Evolutionary conservation across 2,329 filamentous ascomycete species (phyloP).

Genomic region (Fusarium xylarioides): DNA sequence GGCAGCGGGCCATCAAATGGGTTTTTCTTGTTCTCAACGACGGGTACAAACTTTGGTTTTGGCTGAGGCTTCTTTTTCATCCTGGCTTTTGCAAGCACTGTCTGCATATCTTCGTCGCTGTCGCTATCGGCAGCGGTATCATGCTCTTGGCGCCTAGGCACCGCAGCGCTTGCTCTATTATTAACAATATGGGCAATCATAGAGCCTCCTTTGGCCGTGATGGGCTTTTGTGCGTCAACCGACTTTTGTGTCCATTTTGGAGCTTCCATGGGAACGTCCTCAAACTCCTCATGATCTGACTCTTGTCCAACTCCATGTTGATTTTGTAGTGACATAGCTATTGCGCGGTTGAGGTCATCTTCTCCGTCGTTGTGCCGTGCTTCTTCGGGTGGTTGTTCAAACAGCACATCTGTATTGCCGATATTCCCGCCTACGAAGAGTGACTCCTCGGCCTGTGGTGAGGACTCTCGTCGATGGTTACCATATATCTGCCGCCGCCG

Average conservation of each 20-base stretch:
- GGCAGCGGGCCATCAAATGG: constrained; percentile 83
- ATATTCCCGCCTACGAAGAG: constrained; percentile 55
- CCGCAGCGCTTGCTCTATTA: constrained; percentile 71
- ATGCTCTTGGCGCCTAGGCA: constrained; percentile 53
- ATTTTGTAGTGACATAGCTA: constrained; percentile 83
- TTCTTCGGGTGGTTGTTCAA: constrained; percentile 50
- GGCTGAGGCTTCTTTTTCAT: constrained; percentile 60
- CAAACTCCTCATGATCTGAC: constrained; percentile 56
- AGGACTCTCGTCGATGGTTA: constrained; percentile 18
- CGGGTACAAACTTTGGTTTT: constrained; percentile 51
- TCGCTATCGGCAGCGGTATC: constrained; percentile 63
- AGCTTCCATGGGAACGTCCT: constrained; percentile 56
- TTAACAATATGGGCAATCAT: constrained; percentile 80
- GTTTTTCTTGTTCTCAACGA: constrained; percentile 65
- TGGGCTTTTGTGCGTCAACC: constrained; percentile 59
- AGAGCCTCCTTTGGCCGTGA: constrained; percentile 60
- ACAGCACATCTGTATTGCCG: constrained; percentile 29
- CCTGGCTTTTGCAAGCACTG: constrained; percentile 77
- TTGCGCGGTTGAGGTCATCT: constrained; percentile 79
- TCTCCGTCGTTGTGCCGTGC: constrained; percentile 51
- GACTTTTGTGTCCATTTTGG: constrained; percentile 67
- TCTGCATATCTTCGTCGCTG: constrained; percentile 81
- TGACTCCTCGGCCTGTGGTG: constrained; percentile 54
- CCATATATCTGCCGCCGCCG: constrained; percentile 44
- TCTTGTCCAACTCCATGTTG: constrained; percentile 57